Base-by-base conservation (phyloP, 352 stramenopile genomes). In the Pelagophyceae sp. region DNA sequence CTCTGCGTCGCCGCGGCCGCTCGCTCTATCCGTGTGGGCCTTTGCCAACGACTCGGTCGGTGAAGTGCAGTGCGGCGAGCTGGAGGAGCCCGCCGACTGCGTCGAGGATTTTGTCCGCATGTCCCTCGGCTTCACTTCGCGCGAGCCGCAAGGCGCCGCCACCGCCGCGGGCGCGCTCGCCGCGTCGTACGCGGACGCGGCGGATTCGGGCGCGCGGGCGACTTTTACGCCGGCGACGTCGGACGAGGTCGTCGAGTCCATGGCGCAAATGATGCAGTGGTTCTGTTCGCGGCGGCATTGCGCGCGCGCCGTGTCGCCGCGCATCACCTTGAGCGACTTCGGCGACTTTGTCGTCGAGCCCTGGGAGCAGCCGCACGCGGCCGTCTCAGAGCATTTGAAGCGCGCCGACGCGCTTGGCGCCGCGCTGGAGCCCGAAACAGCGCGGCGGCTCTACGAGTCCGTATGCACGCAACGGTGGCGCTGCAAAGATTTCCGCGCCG, bases 1-100 rank as follows among this genome's bases (percentile, higher is more conserved):
- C 38, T 33, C 35, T 2, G 20, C 5, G 38, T 1, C 35, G 11
- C 15, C 51, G 11, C 3, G 6, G 1, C 20, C 19, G 35, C 67
- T 74, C 15, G 35, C 2, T 17, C 31, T 74, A 1, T 20, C 51
- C 67, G 38, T 74, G 15, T 74, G 67, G 67, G 5, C 33, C 15
- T 1, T 32, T 3, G 0, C 1, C 15, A 74, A 74, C 67, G 67
- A 32, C 38, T 40, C 67, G 2, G 67, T 74, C 0, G 67, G 67
- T 19, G 67, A 31, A n/a, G 0, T 19, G 35, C 2, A 29, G 35
- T 74, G 67, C 67, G 33, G 5, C 15, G 15, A 33, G 35, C 67
- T 74, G 15, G 6, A n/a, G 35, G 67, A 74, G 1, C 67, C 67
- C 2, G 67, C 67, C 15, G 67, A 51, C 67, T 74, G 67, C 67